phyloP scores from a whole-genome alignment of 805 yeast species.

The Vanderwaltozyma tropicalis region DNA sequence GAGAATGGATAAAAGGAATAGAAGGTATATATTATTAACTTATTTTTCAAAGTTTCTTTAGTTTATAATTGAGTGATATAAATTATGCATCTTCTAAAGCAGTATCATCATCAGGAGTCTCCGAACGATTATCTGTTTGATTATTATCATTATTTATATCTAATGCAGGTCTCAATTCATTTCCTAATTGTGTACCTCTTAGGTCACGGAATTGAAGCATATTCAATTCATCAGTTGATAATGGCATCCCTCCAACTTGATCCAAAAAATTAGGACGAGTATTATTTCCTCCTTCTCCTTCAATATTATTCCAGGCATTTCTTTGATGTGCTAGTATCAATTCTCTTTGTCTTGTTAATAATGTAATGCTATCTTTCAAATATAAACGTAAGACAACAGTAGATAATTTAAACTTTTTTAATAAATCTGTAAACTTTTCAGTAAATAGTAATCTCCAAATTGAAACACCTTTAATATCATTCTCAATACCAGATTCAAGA shows the following conservation, averaged over 20 bases:
- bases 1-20: too few species aligned
- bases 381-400: constrained; percentile 26
- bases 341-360: constrained; percentile 27
- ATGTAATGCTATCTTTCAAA: constrained; percentile 25
- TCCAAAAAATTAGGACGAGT: constrained; percentile 5
- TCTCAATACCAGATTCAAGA: constrained; percentile 10
- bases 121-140: constrained; percentile 16
- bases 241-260: constrained; percentile 9
- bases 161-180: constrained; percentile 2
- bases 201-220: constrained; percentile 16
- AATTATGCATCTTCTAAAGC: constrained; percentile 7
- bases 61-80: too few species aligned
- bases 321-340: constrained; percentile 22
- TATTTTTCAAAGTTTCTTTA: too few species aligned
- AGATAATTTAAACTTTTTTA: constrained; percentile 23
- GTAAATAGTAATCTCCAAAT: constrained; percentile 23
- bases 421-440: constrained; percentile 17
- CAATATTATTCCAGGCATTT: constrained; percentile 8
- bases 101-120: constrained; percentile 22
- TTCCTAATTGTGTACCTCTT: not conserved
- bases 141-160: constrained; percentile 4
- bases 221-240: constrained; percentile 20
- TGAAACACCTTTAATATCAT: constrained; percentile 19
- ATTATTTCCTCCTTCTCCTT: constrained; percentile 3
- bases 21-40: too few species aligned